These are phyloP conservation scores for Cordyceps cicadae DNA, from an alignment of 2,329 filamentous ascomycete genomes.

Conservation along the genomic window DNA sequence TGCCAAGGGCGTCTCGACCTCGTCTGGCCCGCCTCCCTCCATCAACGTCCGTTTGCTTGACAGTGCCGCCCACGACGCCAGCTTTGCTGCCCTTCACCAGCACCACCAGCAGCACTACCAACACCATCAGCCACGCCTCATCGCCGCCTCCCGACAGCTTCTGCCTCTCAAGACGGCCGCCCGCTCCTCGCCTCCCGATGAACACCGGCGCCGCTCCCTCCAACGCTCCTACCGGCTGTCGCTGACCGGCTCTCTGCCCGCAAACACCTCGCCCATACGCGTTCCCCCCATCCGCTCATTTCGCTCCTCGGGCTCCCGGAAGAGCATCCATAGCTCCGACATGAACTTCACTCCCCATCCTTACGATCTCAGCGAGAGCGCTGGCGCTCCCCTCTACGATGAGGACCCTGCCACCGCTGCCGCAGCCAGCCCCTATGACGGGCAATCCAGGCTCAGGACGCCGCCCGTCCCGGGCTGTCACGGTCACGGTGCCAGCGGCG, in stretches of 20 bases:
- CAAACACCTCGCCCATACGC: constrained; percentile 27
- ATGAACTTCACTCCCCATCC: constrained; percentile 40
- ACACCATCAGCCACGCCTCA: neutral
- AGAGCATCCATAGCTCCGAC: constrained; percentile 44
- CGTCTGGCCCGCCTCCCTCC: constrained; percentile 23
- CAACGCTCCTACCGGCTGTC: constrained; percentile 41
- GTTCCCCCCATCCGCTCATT: constrained; percentile 49
- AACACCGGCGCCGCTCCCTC: constrained; percentile 33
- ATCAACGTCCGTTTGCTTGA: constrained; percentile 27
- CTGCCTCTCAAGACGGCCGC: constrained; percentile 36
- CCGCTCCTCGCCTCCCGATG: constrained; percentile 36
- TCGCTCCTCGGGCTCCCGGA: constrained; percentile 49
- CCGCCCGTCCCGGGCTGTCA: constrained; percentile 31
- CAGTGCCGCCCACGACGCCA: constrained; percentile 21
- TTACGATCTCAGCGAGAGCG: constrained; percentile 37
- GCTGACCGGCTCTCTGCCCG: constrained; percentile 24
- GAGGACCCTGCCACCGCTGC: constrained; percentile 38
- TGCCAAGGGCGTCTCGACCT: constrained; percentile 27
- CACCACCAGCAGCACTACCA: constrained; percentile 18
- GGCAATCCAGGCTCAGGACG: constrained; percentile 28
- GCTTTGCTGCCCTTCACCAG: constrained; percentile 17
- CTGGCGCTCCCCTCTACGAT: constrained; percentile 32
- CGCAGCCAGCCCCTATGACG: constrained; percentile 26
- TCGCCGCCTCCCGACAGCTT: constrained; percentile 37
- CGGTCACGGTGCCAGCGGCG: constrained; percentile 30